These are phyloP conservation scores for Populus alba DNA, from an alignment of 345 rosid species.

Conservation along the genomic window DNA sequence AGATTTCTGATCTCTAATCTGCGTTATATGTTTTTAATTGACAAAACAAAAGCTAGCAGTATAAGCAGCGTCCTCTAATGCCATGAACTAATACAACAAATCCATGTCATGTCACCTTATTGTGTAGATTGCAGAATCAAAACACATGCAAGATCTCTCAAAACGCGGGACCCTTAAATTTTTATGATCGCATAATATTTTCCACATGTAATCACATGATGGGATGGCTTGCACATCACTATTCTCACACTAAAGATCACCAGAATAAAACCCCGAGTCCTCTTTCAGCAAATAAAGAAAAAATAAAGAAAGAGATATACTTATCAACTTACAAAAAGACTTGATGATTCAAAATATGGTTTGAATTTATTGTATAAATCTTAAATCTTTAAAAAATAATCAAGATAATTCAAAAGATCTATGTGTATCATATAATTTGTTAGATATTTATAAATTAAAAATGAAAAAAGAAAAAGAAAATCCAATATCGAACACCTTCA, in stretches of 20 bases:
- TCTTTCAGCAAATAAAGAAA: background rate
- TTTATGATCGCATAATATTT: slow-evolving; percentile 17
- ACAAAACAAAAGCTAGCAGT: too few species aligned
- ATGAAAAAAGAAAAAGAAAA: slow-evolving; percentile 9
- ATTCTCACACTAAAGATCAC: slow-evolving; percentile 18
- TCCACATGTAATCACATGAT: slow-evolving; percentile 67
- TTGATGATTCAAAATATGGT: too few species aligned
- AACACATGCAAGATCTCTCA: slow-evolving; percentile 45
- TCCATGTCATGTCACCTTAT: slow-evolving; percentile 35
- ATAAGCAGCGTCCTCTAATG: background rate
- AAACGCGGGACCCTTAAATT: slow-evolving; percentile 22
- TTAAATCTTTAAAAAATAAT: too few species aligned
- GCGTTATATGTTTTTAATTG: too few species aligned
- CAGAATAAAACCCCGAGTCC: background rate
- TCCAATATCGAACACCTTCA: slow-evolving; percentile 9
- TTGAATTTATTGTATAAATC: too few species aligned
- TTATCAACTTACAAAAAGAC: too few species aligned
- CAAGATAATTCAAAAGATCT: too few species aligned
- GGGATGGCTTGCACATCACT: slow-evolving; percentile 44
- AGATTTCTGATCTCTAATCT: too few species aligned
- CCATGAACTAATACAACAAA: slow-evolving; percentile 27
- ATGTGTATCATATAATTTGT: too few species aligned
- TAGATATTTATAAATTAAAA: too few species aligned
- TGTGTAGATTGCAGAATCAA: slow-evolving; percentile 27
- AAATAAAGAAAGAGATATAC: too few species aligned